These are phyloP conservation scores for Coemansia sp. DNA, from an alignment of 192 early-diverging fungal species.

Conservation along the genomic window DNA sequence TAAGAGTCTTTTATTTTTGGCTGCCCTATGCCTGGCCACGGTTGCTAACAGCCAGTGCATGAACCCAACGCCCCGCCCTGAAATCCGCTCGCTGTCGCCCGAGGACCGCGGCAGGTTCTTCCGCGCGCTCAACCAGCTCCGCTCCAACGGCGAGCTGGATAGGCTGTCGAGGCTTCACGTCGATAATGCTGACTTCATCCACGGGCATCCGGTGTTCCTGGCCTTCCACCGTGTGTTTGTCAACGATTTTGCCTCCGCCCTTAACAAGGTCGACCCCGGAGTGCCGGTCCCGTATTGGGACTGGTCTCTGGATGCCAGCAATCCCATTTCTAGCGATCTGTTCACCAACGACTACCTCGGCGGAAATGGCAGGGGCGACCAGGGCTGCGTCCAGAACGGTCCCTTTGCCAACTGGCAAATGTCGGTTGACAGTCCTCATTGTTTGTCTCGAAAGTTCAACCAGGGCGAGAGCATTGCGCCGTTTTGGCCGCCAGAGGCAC, in stretches of 20 bases:
- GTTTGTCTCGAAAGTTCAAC: conserved; percentile 52
- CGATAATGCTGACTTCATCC: conserved; percentile 49
- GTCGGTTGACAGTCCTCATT: conserved; percentile 37
- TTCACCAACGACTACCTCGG: conserved; percentile 50
- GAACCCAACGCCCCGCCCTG: conserved; percentile 36
- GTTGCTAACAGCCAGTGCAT: conserved; percentile 37
- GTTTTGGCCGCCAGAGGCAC: conserved; percentile 53
- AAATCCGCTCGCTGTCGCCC: conserved; percentile 52
- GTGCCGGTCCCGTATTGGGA: conserved; percentile 56
- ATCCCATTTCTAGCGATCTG: conserved; percentile 33
- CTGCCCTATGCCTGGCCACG: conserved; percentile 23
- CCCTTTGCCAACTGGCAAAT: conserved; percentile 51
- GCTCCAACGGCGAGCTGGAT: conserved; percentile 48
- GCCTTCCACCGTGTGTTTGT: conserved; percentile 60
- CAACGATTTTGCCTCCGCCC: conserved; percentile 51
- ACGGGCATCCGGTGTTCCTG: conserved; percentile 53
- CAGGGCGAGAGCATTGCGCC: conserved; percentile 46
- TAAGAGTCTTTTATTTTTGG: conserved; percentile 24
- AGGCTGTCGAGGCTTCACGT: conserved; percentile 49
- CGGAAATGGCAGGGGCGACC: conserved; percentile 45
- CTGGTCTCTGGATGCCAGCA: conserved; percentile 53
- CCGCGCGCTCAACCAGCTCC: conserved; percentile 31
- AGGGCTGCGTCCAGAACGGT: conserved; percentile 41
- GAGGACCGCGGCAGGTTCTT: conserved; percentile 50
- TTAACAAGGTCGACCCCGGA: conserved; percentile 52